phyloP scores from a whole-genome alignment of 768 basidiomycete genomes.

The Symmetrospora coprosmae region DNA sequence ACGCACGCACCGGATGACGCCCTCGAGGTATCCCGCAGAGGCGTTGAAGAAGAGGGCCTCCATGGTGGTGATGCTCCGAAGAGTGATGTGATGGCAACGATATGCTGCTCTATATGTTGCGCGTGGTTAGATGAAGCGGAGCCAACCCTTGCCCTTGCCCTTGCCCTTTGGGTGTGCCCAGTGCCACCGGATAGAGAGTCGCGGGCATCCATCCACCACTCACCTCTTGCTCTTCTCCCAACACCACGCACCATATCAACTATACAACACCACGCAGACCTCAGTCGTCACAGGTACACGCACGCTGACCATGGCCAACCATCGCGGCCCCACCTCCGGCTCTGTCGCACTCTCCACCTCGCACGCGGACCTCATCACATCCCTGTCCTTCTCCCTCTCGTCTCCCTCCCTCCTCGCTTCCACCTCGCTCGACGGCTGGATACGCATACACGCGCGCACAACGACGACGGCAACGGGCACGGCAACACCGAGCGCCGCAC shows the following conservation, averaged over 20 bases:
- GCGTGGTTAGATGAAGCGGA: not conserved
- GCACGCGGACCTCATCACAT: conserved; percentile 28
- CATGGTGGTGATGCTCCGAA: conserved; percentile 27
- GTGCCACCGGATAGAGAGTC: no score
- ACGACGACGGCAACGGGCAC: not conserved
- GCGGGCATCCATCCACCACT: no score
- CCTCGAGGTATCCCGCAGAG: conserved; percentile 40
- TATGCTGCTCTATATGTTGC: not conserved
- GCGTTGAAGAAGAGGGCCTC: conserved; percentile 40
- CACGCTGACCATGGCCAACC: no score
- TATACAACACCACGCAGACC: no score
- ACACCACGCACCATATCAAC: no score
- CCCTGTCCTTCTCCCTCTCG: conserved; percentile 25
- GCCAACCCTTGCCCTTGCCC: not conserved
- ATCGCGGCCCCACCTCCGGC: no score
- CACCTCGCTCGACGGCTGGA: conserved; percentile 28
- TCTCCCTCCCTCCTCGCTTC: conserved; percentile 28
- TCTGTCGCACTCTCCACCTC: conserved; percentile 14
- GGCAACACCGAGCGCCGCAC: not conserved
- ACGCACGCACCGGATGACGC: conserved; percentile 35
- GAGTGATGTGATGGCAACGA: not conserved
- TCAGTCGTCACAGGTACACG: no score
- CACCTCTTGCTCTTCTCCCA: no score
- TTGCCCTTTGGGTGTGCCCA: not conserved
- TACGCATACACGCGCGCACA: conserved; percentile 24